A percentile compares a stretch with the other conserved stretches of the same genome.
Evolutionary conservation across 225 moss, liverwort and hornwort genomes (phyloP).

Genomic region (Climacium dendroides): DNA sequence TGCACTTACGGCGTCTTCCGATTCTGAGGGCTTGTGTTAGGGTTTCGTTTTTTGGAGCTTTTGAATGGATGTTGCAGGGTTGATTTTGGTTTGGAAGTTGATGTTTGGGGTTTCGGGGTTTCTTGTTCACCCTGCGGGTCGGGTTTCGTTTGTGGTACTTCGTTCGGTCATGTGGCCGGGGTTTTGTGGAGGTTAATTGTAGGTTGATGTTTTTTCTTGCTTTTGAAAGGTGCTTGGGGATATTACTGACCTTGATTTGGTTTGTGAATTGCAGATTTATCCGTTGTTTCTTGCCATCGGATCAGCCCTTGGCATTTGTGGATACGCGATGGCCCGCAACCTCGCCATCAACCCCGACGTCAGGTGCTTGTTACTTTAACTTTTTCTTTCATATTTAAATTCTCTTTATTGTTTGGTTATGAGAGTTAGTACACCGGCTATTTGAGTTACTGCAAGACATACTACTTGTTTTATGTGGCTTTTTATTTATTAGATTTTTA

Average conservation of each 20-base stretch:
- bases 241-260: not conserved
- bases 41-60: not conserved
- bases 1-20: not conserved
- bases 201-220: not conserved
- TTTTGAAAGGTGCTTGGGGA: not conserved
- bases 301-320: constrained; percentile 71
- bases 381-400: not conserved
- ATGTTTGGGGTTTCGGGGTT: not conserved
- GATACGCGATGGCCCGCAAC: constrained; percentile 71
- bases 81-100: not conserved
- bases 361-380: constrained; percentile 27
- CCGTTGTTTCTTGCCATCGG: constrained; percentile 81
- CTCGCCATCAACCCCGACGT: constrained; percentile 93
- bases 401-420: not conserved
- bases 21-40: not conserved
- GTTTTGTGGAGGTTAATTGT: not conserved
- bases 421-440: not conserved
- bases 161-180: not conserved
- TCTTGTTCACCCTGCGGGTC: not conserved
- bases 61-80: not conserved
- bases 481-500: not conserved
- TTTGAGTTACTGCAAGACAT: not conserved
- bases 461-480: not conserved
- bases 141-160: not conserved
- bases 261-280: constrained; percentile 47